A percentile compares a stretch with the other conserved stretches of the same genome.
Evolutionary conservation across 176 grass and related monocot species (phyloP).

Genomic region (Oryza brachyantha): DNA sequence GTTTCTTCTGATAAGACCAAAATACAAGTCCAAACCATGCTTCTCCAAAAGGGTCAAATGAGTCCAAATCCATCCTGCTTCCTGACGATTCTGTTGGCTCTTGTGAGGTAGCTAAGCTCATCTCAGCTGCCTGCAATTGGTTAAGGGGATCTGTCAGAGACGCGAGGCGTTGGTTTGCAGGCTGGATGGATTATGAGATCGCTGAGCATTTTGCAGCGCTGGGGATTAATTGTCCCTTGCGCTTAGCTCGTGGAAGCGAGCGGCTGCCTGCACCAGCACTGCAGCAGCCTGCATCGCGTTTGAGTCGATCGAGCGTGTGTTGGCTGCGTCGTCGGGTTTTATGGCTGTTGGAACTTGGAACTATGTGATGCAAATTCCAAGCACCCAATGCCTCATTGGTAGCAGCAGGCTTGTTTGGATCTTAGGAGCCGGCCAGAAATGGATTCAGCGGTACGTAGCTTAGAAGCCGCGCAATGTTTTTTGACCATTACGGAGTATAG

Average conservation of each 20-base stretch:
- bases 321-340: background rate
- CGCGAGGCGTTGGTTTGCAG: background rate
- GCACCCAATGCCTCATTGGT: background rate
- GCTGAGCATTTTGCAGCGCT: background rate
- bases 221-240: constrained; percentile 13
- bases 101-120: no score
- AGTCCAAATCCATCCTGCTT: background rate
- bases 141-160: constrained; percentile 21
- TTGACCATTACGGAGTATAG: no score
- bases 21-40: constrained; percentile 1
- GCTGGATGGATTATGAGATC: background rate
- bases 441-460: no score
- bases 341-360: constrained; percentile 30
- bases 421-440: background rate
- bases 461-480: background rate
- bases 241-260: background rate
- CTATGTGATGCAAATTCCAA: background rate
- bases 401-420: background rate
- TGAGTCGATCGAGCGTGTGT: no score
- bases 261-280: background rate
- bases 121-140: constrained; percentile 26
- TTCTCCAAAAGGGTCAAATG: no score
- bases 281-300: no score
- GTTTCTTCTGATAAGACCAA: background rate
- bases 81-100: background rate